These are phyloP conservation scores for Drosera capensis DNA, from an alignment of 148 eudicot genomes.

Conservation along the genomic window DNA sequence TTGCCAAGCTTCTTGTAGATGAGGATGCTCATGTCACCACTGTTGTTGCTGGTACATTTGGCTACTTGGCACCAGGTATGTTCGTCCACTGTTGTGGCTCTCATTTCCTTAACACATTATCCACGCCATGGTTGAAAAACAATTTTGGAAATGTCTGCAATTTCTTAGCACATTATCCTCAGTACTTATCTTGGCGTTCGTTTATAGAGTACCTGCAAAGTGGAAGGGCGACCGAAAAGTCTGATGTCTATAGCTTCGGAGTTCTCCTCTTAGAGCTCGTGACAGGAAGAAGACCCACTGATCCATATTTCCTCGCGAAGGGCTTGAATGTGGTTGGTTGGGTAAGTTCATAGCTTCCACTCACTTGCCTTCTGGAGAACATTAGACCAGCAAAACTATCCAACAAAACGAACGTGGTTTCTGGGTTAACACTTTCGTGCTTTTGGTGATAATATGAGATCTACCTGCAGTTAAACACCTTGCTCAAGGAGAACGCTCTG, in stretches of 20 bases:
- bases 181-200: neutral
- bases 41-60: slow-evolving; percentile 96
- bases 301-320: slow-evolving; percentile 58
- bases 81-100: too few species aligned
- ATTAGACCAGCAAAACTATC: too few species aligned
- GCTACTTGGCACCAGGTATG: slow-evolving; percentile 91
- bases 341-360: slow-evolving; percentile 36
- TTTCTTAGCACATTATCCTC: too few species aligned
- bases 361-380: too few species aligned
- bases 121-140: too few species aligned
- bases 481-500: slow-evolving; percentile 38
- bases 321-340: slow-evolving; percentile 93
- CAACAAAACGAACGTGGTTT: too few species aligned
- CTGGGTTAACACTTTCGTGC: too few species aligned
- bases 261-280: slow-evolving; percentile 82
- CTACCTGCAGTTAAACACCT: slow-evolving; percentile 56
- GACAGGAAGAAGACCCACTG: slow-evolving; percentile 91
- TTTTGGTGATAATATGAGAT: neutral
- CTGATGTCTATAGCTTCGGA: slow-evolving; percentile 92
- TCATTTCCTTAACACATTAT: too few species aligned
- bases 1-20: slow-evolving; percentile 85
- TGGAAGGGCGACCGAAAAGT: slow-evolving; percentile 88
- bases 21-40: slow-evolving; percentile 96
- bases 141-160: too few species aligned
- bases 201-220: slow-evolving; percentile 79